phyloP scores from a whole-genome alignment of 2,329 filamentous ascomycete species.

The Aspergillus glaucus region DNA sequence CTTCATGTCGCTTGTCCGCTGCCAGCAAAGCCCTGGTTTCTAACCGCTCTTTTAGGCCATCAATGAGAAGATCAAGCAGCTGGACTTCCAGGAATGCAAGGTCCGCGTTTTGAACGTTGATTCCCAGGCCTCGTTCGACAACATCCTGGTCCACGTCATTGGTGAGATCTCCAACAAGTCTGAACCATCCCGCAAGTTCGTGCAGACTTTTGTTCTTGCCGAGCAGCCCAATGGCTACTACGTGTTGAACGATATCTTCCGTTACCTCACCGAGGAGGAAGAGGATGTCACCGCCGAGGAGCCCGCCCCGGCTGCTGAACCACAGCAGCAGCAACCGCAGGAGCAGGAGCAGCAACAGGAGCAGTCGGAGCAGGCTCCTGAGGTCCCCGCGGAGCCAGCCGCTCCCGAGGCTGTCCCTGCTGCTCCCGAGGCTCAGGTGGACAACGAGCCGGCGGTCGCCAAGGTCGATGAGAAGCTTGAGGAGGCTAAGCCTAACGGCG shows the following conservation, averaged over 20 bases:
- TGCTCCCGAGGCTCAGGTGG: constrained; percentile 30
- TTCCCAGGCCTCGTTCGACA: constrained; percentile 83
- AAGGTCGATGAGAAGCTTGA: constrained; percentile 72
- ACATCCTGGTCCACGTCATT: constrained; percentile 96
- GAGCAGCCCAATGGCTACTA: constrained; percentile 97
- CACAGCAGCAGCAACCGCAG: constrained; percentile 4
- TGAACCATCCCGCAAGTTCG: constrained; percentile 87
- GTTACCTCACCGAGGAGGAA: constrained; percentile 81
- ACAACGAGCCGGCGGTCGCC: constrained; percentile 40
- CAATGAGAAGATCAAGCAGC: constrained; percentile 84
- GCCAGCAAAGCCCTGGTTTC: background rate
- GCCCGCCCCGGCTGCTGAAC: constrained; percentile 19
- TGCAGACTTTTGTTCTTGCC: constrained; percentile 95
- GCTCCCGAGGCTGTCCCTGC: constrained; percentile 24
- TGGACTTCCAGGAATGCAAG: constrained; percentile 96
- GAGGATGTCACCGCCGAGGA: constrained; percentile 48
- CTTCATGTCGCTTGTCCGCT: background rate
- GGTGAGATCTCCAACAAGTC: constrained; percentile 95
- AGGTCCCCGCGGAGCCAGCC: constrained; percentile 40
- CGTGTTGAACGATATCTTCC: constrained; percentile 95
- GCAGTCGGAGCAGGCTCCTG: constrained; percentile 28
- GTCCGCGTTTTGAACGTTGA: constrained; percentile 97
- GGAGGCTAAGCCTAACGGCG: constrained; percentile 49
- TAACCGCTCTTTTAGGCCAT: constrained; percentile 58
- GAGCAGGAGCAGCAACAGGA: constrained; percentile 14